Percentiles rank a stretch among this genome's conserved stretches.
Conservation (phyloP, 1,284 basidiomycete species). For the Rhodotorula sp. region DNA sequence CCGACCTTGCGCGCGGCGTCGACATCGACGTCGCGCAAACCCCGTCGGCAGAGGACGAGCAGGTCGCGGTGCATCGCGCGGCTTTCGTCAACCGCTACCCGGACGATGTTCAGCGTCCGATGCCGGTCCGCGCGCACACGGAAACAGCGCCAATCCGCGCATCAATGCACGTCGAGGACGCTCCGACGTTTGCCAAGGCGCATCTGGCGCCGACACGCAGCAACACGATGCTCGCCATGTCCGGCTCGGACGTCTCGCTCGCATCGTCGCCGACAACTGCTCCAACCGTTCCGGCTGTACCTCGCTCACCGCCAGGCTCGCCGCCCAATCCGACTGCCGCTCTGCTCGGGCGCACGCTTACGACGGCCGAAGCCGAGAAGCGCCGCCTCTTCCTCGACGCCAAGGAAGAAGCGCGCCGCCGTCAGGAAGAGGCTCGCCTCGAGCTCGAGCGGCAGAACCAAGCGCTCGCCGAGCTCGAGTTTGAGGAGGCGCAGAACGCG, state of each 20-base stretch:
- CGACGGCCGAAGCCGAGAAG: slow-evolving; percentile 30
- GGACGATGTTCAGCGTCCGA: not conserved
- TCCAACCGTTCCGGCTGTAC: not conserved
- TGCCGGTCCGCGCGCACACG: not conserved
- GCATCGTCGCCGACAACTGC: not conserved
- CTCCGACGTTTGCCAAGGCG: not conserved
- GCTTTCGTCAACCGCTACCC: slow-evolving; percentile 2
- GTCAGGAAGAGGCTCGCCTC: slow-evolving; percentile 34
- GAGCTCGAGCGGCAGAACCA: slow-evolving; percentile 24
- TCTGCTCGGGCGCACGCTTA: slow-evolving; percentile 22
- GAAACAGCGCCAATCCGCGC: not conserved
- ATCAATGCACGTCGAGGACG: not conserved
- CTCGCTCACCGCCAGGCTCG: not conserved
- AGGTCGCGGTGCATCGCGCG: not conserved
- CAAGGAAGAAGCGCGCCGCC: slow-evolving; percentile 13
- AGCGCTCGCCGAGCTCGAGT: slow-evolving; percentile 23
- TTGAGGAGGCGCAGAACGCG: slow-evolving; percentile 20
- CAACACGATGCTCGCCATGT: slow-evolving; percentile 18
- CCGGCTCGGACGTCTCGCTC: slow-evolving; percentile 19
- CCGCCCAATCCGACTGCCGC: not conserved
- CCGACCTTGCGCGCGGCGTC: not conserved
- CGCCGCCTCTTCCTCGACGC: slow-evolving; percentile 31
- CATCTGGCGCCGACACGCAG: slow-evolving; percentile 8
- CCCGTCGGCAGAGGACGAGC: not conserved
- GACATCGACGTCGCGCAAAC: too few relatives aligned